These are phyloP conservation scores for Hanseniaspora uvarum DNA, from an alignment of 1,139 yeast genomes.

Conservation along the genomic window DNA sequence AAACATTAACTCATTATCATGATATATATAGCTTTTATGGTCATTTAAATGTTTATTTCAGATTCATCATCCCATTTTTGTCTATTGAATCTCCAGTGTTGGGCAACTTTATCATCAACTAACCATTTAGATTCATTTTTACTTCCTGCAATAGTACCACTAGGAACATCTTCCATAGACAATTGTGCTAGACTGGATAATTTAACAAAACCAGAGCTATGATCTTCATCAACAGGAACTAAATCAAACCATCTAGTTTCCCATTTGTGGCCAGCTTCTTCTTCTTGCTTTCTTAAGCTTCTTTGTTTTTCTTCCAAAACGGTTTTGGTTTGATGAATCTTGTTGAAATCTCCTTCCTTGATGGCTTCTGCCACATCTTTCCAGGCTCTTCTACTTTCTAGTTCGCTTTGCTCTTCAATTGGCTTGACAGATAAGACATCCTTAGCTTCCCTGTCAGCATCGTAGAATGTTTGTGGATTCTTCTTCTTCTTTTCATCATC, in stretches of 20 bases:
- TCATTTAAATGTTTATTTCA: slow-evolving; percentile 8
- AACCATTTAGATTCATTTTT: slow-evolving; percentile 36
- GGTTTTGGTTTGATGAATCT: slow-evolving; percentile 63
- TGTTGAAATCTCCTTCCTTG: slow-evolving; percentile 57
- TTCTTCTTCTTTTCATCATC: slow-evolving; percentile 24
- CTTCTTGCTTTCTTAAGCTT: slow-evolving; percentile 62
- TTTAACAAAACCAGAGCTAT: slow-evolving; percentile 34
- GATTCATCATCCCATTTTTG: slow-evolving; percentile 14
- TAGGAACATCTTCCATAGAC: slow-evolving; percentile 54
- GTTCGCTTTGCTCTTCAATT: slow-evolving; percentile 57
- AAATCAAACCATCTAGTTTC: slow-evolving; percentile 66
- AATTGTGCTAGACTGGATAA: slow-evolving; percentile 47
- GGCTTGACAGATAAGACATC: slow-evolving; percentile 65
- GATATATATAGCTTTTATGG: neutral
- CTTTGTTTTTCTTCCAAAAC: slow-evolving; percentile 75
- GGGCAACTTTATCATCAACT: slow-evolving; percentile 33
- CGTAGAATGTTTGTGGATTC: slow-evolving; percentile 50
- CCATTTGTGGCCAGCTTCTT: slow-evolving; percentile 55
- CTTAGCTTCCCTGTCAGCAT: slow-evolving; percentile 45
- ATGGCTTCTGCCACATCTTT: slow-evolving; percentile 78
- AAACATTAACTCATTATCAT: neutral
- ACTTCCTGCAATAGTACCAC: slow-evolving; percentile 49
- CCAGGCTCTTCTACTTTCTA: slow-evolving; percentile 86
- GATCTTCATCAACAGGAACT: slow-evolving; percentile 34
- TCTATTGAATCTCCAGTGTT: slow-evolving; percentile 56